phyloP scores from a whole-genome alignment of 139 green algal species.

The Nannochloris sp. region DNA sequence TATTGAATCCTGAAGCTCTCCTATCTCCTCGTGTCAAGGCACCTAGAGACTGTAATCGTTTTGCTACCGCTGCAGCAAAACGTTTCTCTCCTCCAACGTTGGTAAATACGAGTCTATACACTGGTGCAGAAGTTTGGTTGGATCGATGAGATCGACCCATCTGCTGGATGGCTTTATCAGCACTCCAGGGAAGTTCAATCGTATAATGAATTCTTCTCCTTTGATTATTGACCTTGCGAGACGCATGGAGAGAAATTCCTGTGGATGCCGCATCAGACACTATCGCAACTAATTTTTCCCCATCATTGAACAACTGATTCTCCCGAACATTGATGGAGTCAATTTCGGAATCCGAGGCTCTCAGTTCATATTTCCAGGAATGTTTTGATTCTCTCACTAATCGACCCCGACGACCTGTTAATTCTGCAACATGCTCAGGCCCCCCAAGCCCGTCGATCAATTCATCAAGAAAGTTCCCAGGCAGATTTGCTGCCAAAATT shows the following conservation, averaged over 20 bases:
- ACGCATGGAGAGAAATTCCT: conserved; percentile 39
- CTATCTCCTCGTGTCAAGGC: conserved; percentile 83
- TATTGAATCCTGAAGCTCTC: conserved; percentile 57
- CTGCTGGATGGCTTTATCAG: conserved; percentile 91
- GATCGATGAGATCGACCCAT: conserved; percentile 54
- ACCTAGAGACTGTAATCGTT: conserved; percentile 75
- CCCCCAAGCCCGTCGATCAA: conserved; percentile 74
- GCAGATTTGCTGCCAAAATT: conserved; percentile 45
- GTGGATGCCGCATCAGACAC: conserved; percentile 81
- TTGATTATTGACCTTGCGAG: conserved; percentile 27
- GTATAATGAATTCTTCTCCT: conserved; percentile 70
- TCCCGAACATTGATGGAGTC: conserved; percentile 73
- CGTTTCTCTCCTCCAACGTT: conserved; percentile 73
- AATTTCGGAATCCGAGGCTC: conserved; percentile 61
- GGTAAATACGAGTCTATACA: conserved; percentile 67
- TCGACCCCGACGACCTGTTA: conserved; percentile 63
- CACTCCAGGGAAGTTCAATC: conserved; percentile 83
- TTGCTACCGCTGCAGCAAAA: conserved; percentile 76
- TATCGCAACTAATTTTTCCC: conserved; percentile 82
- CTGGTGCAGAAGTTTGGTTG: conserved; percentile 33
- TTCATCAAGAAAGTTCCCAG: conserved; percentile 82
- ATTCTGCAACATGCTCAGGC: conserved; percentile 56
- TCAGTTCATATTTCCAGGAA: conserved; percentile 41
- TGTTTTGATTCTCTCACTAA: conserved; percentile 31
- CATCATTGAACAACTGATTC: conserved; percentile 68